Conservation (phyloP, 2,329 filamentous ascomycete species). For the Neofusicoccum sp. region DNA sequence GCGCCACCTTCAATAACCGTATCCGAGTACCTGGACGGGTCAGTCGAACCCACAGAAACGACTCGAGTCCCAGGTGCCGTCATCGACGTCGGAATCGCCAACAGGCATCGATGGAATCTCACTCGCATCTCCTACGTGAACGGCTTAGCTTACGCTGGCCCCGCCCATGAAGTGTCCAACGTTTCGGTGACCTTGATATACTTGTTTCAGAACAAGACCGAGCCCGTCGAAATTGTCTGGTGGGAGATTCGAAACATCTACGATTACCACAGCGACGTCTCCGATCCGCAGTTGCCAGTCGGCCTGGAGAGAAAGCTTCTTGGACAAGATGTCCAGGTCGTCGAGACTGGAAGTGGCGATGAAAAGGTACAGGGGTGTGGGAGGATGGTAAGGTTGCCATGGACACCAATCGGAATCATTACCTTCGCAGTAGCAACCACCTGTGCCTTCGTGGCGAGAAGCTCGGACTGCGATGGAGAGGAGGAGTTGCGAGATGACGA, state of each 20-base stretch:
- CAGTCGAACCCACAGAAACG: background rate
- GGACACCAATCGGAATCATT: too few species aligned
- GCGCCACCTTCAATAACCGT: conserved; percentile 1
- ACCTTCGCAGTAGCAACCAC: too few species aligned
- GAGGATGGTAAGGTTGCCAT: too few species aligned
- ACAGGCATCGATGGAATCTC: background rate
- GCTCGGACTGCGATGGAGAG: too few species aligned
- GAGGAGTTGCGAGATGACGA: too few species aligned
- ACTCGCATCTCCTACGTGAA: conserved; percentile 6
- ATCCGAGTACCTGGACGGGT: background rate
- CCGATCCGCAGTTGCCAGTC: background rate
- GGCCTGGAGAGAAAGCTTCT: background rate
- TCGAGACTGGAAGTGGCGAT: background rate
- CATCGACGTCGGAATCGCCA: background rate
- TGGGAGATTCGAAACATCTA: conserved; percentile 4
- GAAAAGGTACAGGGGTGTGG: too few species aligned
- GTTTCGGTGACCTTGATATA: background rate
- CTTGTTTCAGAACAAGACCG: background rate
- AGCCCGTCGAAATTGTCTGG: background rate
- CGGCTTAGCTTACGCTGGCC: background rate
- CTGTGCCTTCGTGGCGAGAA: too few species aligned
- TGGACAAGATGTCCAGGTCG: background rate
- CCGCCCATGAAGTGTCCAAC: background rate
- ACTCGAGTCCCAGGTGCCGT: background rate
- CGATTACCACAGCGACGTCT: background rate